Base-by-base conservation (phyloP, 2,329 filamentous ascomycete genomes). In the Diplodia intermedia region DNA sequence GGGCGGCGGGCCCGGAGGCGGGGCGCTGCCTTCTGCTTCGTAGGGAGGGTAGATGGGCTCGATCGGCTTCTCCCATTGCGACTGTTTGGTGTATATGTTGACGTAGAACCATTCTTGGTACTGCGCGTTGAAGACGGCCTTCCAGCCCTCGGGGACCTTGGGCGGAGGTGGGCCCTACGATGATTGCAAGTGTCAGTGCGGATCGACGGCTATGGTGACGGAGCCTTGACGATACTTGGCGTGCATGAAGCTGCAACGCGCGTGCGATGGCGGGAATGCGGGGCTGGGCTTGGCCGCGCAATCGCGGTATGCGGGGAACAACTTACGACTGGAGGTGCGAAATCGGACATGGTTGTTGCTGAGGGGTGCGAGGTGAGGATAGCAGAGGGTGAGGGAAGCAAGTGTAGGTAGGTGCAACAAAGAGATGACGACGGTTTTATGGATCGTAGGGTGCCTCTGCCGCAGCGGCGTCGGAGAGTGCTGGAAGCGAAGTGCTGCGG, bases 61-160 rank as follows among this genome's bases (percentile, higher is more conserved):
- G 47, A 89, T 92, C 20, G 93, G 93, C 72, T 88, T 90, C 4
- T 97, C 91, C 94, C 94, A 97, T 85, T 94, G 91, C 5, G 94
- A 97, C 76, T 91, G 86, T 75, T 95, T 95, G 71, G 93, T 97
- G 79, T 89, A 87, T 70, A 91, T 87, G 82, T 97, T 95, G 69
- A 97, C 91, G 82, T 91, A 97, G 86, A 95, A 97, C 90, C 92
- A 97, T 86, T 95, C 90, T 75, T 90, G 90, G 83, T 97, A 97
- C 75, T 95, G 89, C 0, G 91, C 71, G 79, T 97, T 95, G 87
- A 90, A 97, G 71, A 92, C 87, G 12, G 90, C 90, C 75, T 91
- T 89, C 91, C 92, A 97, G 73, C 93, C 93, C 74, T 91, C 90
- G 2, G 92, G 93, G 4, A 89, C 82, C 67, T 81, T 81, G 15